Base-by-base conservation (phyloP, 169 alveolate species). In the Plasmodium inui region DNA sequence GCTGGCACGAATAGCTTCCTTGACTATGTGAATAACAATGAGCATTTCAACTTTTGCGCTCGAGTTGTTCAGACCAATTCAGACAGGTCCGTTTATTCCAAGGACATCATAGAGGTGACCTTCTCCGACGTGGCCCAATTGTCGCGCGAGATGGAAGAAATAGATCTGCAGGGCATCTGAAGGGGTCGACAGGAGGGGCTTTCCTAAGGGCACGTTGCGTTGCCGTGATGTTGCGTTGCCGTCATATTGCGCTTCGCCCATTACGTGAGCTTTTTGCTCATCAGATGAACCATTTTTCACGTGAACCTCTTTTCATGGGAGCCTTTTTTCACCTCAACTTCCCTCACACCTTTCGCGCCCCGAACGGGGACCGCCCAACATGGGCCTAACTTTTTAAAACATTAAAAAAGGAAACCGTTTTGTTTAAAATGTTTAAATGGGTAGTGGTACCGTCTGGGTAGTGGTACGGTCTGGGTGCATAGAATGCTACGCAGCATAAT, bases 21-120 rank as follows among this genome's bases (percentile, higher is more conserved):
- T 12, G 82, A 79, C 14, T 89, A 89, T 80, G 90, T 89, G 28
- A 89, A 89, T 80, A 80, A 78, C 50, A 89, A 89, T 14, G 55
- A 89, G 83, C 30, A 67, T 22, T 80, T 81, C 46, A 14, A 57
- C 26, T 71, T 89, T 70, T 32, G 28, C 82, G 94, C 94, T 30
- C 28, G 74, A 37, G 73, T 89, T 30, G 55, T 89, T 79, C 89
- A 89, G 17, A 89, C 83, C 26, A 67, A 28, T 44, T 55, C 74
- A 80, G 72, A 50, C 34, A 89, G 67, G 82, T 79, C 94, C 17
- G 82, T 89, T 8, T 89, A 89, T 80, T 80, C 94, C 12, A 89
- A 50, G 39, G 94, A 89, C 50, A 80, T 89, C 41, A 80, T 89
- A 89, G 91, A 89, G 83, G 57, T 89, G 71, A 67, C 94, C 37